These are phyloP conservation scores for Spatholobus suberectus DNA, from an alignment of 306 rosid species.

Conservation along the genomic window DNA sequence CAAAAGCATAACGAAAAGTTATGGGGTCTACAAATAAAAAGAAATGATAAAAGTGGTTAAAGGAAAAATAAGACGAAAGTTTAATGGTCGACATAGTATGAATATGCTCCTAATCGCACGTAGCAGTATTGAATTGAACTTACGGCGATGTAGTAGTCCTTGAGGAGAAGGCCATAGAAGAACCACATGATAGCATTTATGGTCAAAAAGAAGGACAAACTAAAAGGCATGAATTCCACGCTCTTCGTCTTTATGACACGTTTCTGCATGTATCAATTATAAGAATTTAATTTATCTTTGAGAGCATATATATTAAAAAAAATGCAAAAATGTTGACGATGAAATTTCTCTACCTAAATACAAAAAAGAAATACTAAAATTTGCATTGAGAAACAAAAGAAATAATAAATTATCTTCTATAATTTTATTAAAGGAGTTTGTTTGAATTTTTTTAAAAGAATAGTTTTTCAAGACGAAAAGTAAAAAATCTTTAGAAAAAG, in stretches of 20 bases:
- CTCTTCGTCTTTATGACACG: conserved; percentile 73
- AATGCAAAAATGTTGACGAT: not conserved
- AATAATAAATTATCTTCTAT: not conserved
- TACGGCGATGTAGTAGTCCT: conserved; percentile 88
- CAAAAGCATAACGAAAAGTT: not conserved
- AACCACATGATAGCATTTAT: conserved; percentile 88
- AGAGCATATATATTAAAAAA: not conserved
- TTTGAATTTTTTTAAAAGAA: not conserved
- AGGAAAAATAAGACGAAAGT: not conserved
- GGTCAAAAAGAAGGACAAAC: conserved; percentile 80
- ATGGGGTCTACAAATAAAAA: not conserved
- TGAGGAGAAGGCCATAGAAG: conserved; percentile 83
- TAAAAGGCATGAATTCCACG: conserved; percentile 90
- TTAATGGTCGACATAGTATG: not conserved
- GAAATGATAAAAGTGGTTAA: not conserved
- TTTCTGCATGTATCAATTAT: conserved; percentile 55
- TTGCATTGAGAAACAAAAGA: not conserved
- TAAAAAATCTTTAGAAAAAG: not conserved
- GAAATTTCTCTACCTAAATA: not conserved
- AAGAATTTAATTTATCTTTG: not conserved
- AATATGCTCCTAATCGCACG: not conserved
- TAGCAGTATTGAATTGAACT: conserved; percentile 32
- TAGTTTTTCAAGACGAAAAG: not conserved
- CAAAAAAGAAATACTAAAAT: not conserved
- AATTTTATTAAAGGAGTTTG: not conserved